A percentile compares a stretch with the other conserved stretches of the same genome.
These are phyloP conservation scores for Kodamaea fukazawae DNA, from an alignment of 805 yeast genomes.

Conservation along the genomic window DNA sequence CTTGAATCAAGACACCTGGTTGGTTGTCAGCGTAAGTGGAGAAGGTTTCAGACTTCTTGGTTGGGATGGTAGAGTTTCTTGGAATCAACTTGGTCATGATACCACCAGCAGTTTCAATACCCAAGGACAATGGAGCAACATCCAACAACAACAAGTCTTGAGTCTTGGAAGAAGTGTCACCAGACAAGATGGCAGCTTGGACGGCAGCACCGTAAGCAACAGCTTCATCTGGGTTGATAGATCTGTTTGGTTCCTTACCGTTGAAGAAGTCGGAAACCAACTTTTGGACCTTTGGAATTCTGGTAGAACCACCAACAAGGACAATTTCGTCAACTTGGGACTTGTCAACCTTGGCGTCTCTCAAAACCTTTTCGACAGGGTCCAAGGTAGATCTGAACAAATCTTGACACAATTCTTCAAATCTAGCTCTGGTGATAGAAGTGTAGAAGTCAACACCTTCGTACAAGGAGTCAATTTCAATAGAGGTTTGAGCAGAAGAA, in stretches of 20 bases:
- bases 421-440: constrained; percentile 94
- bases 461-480: constrained; percentile 90
- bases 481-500: constrained; percentile 90
- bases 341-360: constrained; percentile 88
- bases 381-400: constrained; percentile 90
- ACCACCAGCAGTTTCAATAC: constrained; percentile 99
- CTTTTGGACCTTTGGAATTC: constrained; percentile 96
- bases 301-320: constrained; percentile 96
- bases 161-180: constrained; percentile 94
- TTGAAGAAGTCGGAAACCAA: constrained; percentile 94
- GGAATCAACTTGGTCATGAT: constrained; percentile 97
- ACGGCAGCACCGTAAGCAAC: constrained; percentile 99
- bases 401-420: constrained; percentile 93
- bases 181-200: constrained; percentile 94
- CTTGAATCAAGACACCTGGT: constrained; percentile 98
- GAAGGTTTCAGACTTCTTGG: constrained; percentile 95
- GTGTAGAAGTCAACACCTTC: constrained; percentile 98
- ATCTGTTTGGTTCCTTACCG: constrained; percentile 95
- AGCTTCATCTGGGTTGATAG: constrained; percentile 98
- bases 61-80: constrained; percentile 97
- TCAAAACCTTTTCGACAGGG: constrained; percentile 93
- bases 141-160: constrained; percentile 92
- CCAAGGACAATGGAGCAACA: constrained; percentile 95
- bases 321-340: constrained; percentile 88
- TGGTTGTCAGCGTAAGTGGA: constrained; percentile 97